Conservation (phyloP, 371 early-diverging fungal species). For the Gilbertella persicaria region DNA sequence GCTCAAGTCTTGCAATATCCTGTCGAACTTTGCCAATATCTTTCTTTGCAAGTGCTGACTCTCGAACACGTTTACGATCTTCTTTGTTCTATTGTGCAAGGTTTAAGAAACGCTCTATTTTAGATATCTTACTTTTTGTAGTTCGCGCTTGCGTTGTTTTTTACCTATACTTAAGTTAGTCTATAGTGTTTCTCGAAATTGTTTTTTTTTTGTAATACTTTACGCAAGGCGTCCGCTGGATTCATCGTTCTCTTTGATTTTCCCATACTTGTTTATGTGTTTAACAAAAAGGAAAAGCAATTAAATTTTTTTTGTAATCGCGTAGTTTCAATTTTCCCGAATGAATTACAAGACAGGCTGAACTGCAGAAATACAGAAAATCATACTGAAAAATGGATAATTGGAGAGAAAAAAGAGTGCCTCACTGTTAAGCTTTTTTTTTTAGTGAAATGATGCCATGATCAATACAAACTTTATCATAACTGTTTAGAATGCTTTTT, state of each 20-base stretch:
- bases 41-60: conserved; percentile 50
- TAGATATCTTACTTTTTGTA: conserved; percentile 53
- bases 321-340: too few species aligned
- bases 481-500: too few species aligned
- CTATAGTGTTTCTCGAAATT: not conserved
- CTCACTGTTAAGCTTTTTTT: too few species aligned
- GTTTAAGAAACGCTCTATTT: not conserved
- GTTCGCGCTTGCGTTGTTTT: conserved; percentile 63
- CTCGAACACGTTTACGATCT: conserved; percentile 55
- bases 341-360: too few species aligned
- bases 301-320: too few species aligned
- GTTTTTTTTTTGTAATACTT: conserved; percentile 1
- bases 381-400: too few species aligned
- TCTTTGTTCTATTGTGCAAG: conserved; percentile 56
- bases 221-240: conserved; percentile 55
- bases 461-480: too few species aligned
- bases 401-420: too few species aligned
- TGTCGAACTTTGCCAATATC: conserved; percentile 48
- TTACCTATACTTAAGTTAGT: conserved; percentile 45
- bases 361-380: too few species aligned
- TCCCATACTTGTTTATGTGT: too few species aligned
- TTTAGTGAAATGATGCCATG: too few species aligned
- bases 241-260: conserved; percentile 51
- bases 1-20: conserved; percentile 51
- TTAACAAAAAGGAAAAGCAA: too few species aligned